Evolutionary conservation across 176 grass and related monocot genomes (phyloP), one percentile per base, ranked within the genome.

Genomic region (Eleusine coracana): DNA sequence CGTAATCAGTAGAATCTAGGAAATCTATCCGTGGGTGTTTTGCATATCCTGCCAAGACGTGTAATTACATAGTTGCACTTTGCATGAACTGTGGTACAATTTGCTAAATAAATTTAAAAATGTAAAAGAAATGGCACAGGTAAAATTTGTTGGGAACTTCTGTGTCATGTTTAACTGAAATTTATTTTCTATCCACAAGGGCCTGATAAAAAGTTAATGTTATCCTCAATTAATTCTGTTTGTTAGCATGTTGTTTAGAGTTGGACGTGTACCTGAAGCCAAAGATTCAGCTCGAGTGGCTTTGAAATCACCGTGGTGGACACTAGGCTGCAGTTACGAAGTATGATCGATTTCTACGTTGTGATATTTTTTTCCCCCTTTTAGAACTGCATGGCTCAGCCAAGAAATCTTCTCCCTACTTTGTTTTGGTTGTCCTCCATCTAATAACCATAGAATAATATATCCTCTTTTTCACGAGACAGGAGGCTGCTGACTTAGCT

Each of bases 301-400:
- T 39, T 80, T 98, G 80, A 98, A 95, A 73, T 95, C 92, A 71
- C 93, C 96, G 62, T 98, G 96, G 96, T 98, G 96, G 96, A 98
- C 96, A 34, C 89, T 98, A 21, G 93, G 93, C 48, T 93, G 88
- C 78, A 90, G 45, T 87, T 98, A 98, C 8, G 85, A 90, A 87
- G 96, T 98, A 95, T 77, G 86, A 61, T 34, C 31, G 2, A 34
- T 74, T 69, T 77, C 3, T 65, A 13, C 55, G 31, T 21, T 71
- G 9, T 29, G 45, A 10, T 12, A 31, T 20, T 71, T 82, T 3
- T 60, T 66, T 46, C 29, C 6, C 27, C 31, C 59, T 60, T 61
- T 61, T 61, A 8, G 58, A 61, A 61, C 31, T 82, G 14, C 41
- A 70, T 70, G 72, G 0, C 16, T 82, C 42, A 36, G 17, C 54